phyloP scores from a whole-genome alignment of 202 grass and related monocot species.

The Setaria italica region DNA sequence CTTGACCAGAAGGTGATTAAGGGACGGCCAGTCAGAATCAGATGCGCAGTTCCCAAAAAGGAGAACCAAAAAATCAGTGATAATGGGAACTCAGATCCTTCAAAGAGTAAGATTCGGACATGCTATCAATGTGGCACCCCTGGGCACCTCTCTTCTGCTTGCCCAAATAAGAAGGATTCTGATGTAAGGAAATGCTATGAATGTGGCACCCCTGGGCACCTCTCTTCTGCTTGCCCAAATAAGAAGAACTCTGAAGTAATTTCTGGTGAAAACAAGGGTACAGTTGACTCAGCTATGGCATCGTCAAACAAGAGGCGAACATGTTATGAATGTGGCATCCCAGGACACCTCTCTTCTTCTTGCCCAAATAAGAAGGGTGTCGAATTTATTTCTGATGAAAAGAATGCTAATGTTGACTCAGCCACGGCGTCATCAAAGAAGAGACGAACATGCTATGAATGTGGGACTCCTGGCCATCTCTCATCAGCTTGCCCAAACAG shows the following conservation, averaged over 20 bases:
- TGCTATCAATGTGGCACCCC: constrained; percentile 78
- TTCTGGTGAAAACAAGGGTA: constrained; percentile 43
- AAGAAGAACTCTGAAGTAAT: constrained; percentile 27
- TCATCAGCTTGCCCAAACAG: constrained; percentile 83
- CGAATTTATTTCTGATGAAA: constrained; percentile 30
- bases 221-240: constrained; percentile 75
- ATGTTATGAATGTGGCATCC: constrained; percentile 77
- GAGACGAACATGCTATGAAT: constrained; percentile 76
- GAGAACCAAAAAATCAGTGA: constrained; percentile 53
- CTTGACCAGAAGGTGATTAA: constrained; percentile 75
- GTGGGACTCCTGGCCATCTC: constrained; percentile 79
- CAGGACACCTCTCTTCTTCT: constrained; percentile 80
- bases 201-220: constrained; percentile 71
- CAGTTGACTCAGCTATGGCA: constrained; percentile 36
- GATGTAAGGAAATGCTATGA: constrained; percentile 62
- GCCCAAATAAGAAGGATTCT: constrained; percentile 53
- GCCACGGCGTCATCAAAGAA: constrained; percentile 53
- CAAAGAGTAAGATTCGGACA: constrained; percentile 56
- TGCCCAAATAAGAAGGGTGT: constrained; percentile 70
- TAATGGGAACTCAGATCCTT: constrained; percentile 42
- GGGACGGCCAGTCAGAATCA: constrained; percentile 75
- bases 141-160: constrained; percentile 76
- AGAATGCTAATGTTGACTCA: constrained; percentile 41
- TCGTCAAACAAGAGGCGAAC: constrained; percentile 71
- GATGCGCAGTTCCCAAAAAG: constrained; percentile 75